These are phyloP conservation scores for Simplicillium sp. DNA, from an alignment of 2,329 filamentous ascomycete species.

Conservation along the genomic window DNA sequence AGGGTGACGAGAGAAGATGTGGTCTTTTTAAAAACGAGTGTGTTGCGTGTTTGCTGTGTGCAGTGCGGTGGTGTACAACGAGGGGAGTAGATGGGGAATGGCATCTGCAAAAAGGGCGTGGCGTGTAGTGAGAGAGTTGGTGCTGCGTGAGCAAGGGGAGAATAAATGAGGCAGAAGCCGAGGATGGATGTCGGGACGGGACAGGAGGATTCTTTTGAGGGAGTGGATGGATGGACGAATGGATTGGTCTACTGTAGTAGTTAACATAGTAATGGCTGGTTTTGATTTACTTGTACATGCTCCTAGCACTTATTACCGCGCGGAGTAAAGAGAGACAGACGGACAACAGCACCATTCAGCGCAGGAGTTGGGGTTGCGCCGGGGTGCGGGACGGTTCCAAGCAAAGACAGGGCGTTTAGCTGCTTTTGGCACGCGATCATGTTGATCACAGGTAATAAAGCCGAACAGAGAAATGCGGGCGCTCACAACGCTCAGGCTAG, in stretches of 20 bases:
- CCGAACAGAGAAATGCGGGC: background rate
- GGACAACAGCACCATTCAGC: too few relatives aligned
- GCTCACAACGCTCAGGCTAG: background rate
- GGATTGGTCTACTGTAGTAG: too few relatives aligned
- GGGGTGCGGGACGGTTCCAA: background rate
- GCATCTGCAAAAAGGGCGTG: background rate
- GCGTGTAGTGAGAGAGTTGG: background rate
- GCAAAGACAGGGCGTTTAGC: background rate
- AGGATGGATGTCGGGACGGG: too few relatives aligned
- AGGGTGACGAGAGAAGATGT: background rate
- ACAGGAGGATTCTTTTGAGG: too few relatives aligned
- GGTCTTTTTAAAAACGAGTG: background rate
- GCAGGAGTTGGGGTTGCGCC: too few relatives aligned
- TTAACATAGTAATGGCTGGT: too few relatives aligned
- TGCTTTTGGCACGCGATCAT: conserved; percentile 8
- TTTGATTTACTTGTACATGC: too few relatives aligned
- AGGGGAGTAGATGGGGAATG: background rate
- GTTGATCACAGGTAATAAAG: conserved; percentile 2
- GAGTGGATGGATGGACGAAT: too few relatives aligned
- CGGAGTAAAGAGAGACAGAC: too few relatives aligned
- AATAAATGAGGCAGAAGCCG: too few relatives aligned
- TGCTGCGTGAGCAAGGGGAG: too few relatives aligned
- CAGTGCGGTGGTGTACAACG: background rate
- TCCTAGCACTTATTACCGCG: too few relatives aligned
- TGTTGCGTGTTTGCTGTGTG: background rate